A percentile compares a stretch with the other conserved stretches of the same genome.
Evolutionary conservation across 1,284 basidiomycete species (phyloP).

Genomic region (Microbotryomycetes sp.): DNA sequence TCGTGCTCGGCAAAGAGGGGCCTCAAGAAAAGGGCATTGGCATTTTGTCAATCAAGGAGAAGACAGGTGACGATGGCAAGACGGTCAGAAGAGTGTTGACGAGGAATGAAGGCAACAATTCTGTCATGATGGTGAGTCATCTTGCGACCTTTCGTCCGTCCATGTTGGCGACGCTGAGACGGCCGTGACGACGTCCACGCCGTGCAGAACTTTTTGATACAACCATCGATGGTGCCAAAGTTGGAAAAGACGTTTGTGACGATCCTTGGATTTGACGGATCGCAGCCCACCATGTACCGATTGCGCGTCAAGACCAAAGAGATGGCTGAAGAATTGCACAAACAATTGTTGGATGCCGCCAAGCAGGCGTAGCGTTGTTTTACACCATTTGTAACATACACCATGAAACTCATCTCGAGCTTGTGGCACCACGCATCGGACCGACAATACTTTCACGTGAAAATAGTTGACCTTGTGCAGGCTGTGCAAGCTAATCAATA

Average conservation of each 20-base stretch:
- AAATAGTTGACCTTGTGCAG: too few species aligned
- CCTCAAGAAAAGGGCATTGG: conserved; percentile 18
- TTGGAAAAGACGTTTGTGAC: conserved; percentile 28
- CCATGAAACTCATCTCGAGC: too few species aligned
- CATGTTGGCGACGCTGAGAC: too few species aligned
- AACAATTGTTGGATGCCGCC: conserved; percentile 11
- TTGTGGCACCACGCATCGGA: too few species aligned
- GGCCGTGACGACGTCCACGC: not conserved
- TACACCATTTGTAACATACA: too few species aligned
- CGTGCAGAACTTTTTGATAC: conserved; percentile 30
- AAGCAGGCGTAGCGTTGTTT: conserved; percentile 1
- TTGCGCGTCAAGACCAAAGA: conserved; percentile 27
- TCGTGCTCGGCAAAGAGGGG: conserved; percentile 7
- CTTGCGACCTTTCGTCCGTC: not conserved
- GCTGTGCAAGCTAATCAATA: too few species aligned
- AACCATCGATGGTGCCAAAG: conserved; percentile 6
- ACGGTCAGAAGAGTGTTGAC: conserved; percentile 26
- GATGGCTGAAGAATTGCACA: conserved; percentile 15
- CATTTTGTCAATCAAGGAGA: conserved; percentile 27
- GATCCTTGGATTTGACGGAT: conserved; percentile 25
- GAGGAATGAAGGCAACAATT: conserved; percentile 30
- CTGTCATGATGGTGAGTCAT: conserved; percentile 28
- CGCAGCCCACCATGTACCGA: conserved; percentile 22
- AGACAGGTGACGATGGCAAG: conserved; percentile 18
- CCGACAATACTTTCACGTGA: too few species aligned